A percentile compares a stretch with the other conserved stretches of the same genome.
These are phyloP conservation scores for Penicillium maclennaniae DNA, from an alignment of 495 filamentous ascomycete genomes.

Conservation along the genomic window DNA sequence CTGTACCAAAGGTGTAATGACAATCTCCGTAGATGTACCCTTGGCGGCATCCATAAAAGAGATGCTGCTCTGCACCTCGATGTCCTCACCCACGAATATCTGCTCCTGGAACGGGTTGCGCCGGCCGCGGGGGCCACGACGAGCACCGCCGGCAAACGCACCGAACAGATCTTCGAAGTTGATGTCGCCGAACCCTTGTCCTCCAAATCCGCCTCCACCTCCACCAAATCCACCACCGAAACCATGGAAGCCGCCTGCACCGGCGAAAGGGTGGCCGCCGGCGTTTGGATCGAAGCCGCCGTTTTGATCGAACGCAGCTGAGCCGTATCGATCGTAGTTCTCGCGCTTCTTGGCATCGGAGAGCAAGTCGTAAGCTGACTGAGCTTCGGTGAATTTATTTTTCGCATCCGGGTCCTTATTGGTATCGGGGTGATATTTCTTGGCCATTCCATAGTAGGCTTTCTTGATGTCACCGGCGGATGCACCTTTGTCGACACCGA, in stretches of 20 bases:
- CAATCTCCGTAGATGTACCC: slow-evolving; percentile 74
- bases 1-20: slow-evolving; percentile 67
- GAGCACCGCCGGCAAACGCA: slow-evolving; percentile 69
- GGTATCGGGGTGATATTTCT: slow-evolving; percentile 96
- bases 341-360: slow-evolving; percentile 88
- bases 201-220: slow-evolving; percentile 18
- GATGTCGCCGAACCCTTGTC: slow-evolving; percentile 49
- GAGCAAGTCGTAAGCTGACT: slow-evolving; percentile 86
- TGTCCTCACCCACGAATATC: slow-evolving; percentile 82
- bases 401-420: slow-evolving; percentile 91
- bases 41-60: slow-evolving; percentile 96
- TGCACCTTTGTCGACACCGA: slow-evolving; percentile 79
- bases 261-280: slow-evolving; percentile 61
- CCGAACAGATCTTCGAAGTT: slow-evolving; percentile 95
- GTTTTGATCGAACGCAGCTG: slow-evolving; percentile 78
- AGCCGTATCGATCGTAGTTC: slow-evolving; percentile 84
- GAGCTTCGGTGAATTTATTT: slow-evolving; percentile 89
- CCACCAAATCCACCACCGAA: slow-evolving; percentile 57
- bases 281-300: slow-evolving; percentile 69
- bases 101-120: slow-evolving; percentile 67
- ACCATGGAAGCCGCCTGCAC: slow-evolving; percentile 47
- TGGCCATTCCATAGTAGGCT: slow-evolving; percentile 96
- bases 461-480: slow-evolving; percentile 92
- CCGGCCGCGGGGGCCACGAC: slow-evolving; percentile 51
- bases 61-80: slow-evolving; percentile 87